Conservation (phyloP, 108 stramenopile species). For the Cyclostephanos invisitatus region DNA sequence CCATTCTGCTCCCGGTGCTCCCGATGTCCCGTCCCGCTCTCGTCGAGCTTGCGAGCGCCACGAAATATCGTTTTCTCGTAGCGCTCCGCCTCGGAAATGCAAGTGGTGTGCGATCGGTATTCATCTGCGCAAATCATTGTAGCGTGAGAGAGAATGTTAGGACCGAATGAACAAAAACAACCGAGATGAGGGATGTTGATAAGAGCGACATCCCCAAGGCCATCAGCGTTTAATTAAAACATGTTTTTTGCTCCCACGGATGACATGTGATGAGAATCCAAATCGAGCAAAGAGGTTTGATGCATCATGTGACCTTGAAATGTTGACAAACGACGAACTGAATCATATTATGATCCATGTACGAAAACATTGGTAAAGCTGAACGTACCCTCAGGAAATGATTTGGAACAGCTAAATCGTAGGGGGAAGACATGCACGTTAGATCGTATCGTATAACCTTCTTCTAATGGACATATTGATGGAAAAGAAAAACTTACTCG, state of each 20-base stretch:
- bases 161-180: conserved; percentile 18
- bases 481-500: conserved; percentile 34
- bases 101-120: conserved; percentile 82
- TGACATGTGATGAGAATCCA: conserved; percentile 28
- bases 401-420: conserved; percentile 57
- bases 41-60: conserved; percentile 42
- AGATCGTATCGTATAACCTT: neutral
- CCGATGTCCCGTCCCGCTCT: conserved; percentile 20
- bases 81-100: conserved; percentile 85
- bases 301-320: conserved; percentile 37
- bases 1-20: conserved; percentile 32
- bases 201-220: conserved; percentile 6
- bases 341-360: neutral
- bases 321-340: too few relatives aligned
- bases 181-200: neutral
- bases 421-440: neutral
- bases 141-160: conserved; percentile 7
- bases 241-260: conserved; percentile 84
- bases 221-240: conserved; percentile 97
- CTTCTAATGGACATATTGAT: conserved; percentile 1
- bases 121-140: conserved; percentile 60
- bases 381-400: conserved; percentile 83
- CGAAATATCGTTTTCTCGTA: conserved; percentile 73
- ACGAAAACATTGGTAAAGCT: neutral
- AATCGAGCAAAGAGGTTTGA: conserved; percentile 48